Conservation (phyloP, 345 rosid species). For the Gossypium longicalyx region DNA sequence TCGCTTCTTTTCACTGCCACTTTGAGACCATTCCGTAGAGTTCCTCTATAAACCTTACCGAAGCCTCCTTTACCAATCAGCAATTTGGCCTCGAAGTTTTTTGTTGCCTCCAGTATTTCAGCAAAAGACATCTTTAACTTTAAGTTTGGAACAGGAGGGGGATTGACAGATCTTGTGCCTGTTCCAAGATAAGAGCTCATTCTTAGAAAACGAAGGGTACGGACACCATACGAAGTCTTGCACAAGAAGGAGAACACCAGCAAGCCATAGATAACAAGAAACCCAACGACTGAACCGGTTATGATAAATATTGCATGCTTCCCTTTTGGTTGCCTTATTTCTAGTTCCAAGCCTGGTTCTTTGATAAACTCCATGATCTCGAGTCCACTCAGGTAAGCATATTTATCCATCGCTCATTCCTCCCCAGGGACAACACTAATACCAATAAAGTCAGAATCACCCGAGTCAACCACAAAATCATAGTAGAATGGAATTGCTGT, state of each 20-base stretch:
- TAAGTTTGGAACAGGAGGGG: constrained; percentile 21
- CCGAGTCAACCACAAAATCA: constrained; percentile 45
- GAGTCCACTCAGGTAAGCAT: constrained; percentile 45
- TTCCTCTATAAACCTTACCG: constrained; percentile 40
- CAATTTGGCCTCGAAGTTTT: constrained; percentile 30
- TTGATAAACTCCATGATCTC: constrained; percentile 45
- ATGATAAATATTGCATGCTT: neutral
- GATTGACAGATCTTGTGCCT: neutral
- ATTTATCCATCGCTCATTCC: rapidly evolving
- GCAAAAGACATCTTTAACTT: constrained; percentile 36
- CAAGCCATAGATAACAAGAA: neutral
- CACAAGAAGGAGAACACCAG: neutral
- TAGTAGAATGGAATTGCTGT: constrained; percentile 31
- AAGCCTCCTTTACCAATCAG: constrained; percentile 45
- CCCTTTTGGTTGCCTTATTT: neutral
- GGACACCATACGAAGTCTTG: neutral
- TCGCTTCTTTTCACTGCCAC: constrained; percentile 50
- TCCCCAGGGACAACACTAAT: constrained; percentile 24
- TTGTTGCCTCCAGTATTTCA: constrained; percentile 43
- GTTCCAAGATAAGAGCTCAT: neutral
- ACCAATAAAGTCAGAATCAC: constrained; percentile 28
- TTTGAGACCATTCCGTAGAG: constrained; percentile 30
- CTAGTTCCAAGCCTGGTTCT: neutral
- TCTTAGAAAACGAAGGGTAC: neutral
- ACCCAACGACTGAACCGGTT: constrained; percentile 28